Percentiles rank a stretch among this genome's conserved stretches.
Evolutionary conservation across 1,139 yeast genomes (phyloP).

Genomic region (Blastobotrys capitulatus): DNA sequence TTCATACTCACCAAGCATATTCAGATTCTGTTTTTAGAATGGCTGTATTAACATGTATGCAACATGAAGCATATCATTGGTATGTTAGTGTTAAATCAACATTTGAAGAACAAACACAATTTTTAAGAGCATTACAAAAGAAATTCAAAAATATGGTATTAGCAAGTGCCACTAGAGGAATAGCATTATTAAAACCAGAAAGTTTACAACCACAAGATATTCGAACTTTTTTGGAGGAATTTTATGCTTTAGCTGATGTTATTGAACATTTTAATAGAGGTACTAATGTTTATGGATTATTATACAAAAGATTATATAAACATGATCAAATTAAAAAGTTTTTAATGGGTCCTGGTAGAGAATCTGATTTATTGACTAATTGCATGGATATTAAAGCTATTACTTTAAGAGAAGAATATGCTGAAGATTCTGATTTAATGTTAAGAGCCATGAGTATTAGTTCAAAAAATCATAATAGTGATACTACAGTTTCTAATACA

Average conservation of each 20-base stretch:
- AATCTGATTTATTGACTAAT: conserved; percentile 9
- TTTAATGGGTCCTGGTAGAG: conserved; percentile 10
- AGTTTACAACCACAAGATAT: neutral
- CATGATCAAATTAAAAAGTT: conserved; percentile 10
- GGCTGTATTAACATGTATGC: conserved; percentile 4
- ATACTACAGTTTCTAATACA: neutral
- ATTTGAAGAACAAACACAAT: conserved; percentile 5
- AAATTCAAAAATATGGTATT: conserved; percentile 9
- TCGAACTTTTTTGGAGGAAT: conserved; percentile 7
- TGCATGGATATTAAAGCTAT: conserved; percentile 10
- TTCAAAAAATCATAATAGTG: neutral
- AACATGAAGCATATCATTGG: conserved; percentile 12
- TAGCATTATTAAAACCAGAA: conserved; percentile 10
- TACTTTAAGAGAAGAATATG: conserved; percentile 10
- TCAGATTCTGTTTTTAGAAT: conserved; percentile 3
- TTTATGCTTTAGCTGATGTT: conserved; percentile 9
- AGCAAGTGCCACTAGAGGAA: conserved; percentile 5
- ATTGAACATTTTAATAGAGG: conserved; percentile 12
- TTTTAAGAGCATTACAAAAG: conserved; percentile 6
- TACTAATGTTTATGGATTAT: conserved; percentile 9
- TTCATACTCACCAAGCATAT: neutral
- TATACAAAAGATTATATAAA: conserved; percentile 9
- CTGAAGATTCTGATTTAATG: conserved; percentile 7
- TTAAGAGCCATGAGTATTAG: conserved; percentile 9
- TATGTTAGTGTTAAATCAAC: conserved; percentile 7